Evolutionary conservation across 1,139 yeast species (phyloP).

Genomic region (Yamadazyma atmosphaerica): DNA sequence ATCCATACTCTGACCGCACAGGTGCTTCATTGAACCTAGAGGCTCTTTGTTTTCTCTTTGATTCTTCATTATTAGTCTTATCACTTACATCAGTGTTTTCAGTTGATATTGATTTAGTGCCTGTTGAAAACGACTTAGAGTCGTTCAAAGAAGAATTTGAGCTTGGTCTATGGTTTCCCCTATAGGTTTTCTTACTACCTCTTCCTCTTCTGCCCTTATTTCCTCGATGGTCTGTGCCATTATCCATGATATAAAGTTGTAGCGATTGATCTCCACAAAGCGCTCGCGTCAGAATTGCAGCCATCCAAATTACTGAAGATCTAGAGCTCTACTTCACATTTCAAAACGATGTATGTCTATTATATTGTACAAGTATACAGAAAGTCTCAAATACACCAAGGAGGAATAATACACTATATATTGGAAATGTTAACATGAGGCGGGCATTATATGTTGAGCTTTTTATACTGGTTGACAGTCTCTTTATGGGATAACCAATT

Average conservation of each 20-base stretch:
- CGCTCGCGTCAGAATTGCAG: too few species aligned
- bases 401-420: too few species aligned
- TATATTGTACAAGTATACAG: background rate
- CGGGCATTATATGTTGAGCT: background rate
- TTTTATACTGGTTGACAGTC: background rate
- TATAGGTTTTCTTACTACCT: background rate
- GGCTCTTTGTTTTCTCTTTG: slow-evolving; percentile 17
- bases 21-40: slow-evolving; percentile 17
- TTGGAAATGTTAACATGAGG: too few species aligned
- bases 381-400: too few species aligned
- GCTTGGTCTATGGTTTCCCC: background rate
- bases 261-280: background rate
- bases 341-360: background rate
- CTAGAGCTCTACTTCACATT: too few species aligned
- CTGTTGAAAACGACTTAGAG: background rate
- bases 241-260: background rate
- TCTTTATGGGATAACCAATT: slow-evolving; percentile 5
- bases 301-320: too few species aligned
- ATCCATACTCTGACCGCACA: slow-evolving; percentile 36
- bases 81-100: background rate
- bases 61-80: slow-evolving; percentile 7
- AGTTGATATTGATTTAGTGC: background rate
- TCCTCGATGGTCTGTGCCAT: background rate
- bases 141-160: background rate
- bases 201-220: background rate